phyloP scores from a whole-genome alignment of 2,329 filamentous ascomycete genomes.

The Tolypocladium ovalisporum region DNA sequence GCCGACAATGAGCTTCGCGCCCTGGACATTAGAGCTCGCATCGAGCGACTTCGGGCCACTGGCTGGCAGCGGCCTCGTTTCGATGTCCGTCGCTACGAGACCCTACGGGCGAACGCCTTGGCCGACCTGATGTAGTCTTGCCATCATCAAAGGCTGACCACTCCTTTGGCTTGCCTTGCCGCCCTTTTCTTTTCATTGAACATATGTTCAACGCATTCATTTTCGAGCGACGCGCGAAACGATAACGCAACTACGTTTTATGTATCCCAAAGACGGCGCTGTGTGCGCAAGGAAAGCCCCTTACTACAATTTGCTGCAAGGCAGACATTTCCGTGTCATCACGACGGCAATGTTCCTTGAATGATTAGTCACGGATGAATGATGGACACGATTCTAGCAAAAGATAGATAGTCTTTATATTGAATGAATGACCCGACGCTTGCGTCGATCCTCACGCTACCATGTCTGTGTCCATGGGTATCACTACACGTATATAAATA shows the following conservation, averaged over 20 bases:
- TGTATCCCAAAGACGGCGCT: neutral
- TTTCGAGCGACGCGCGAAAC: neutral
- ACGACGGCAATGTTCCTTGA: neutral
- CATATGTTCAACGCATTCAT: neutral
- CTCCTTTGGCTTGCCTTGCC: neutral
- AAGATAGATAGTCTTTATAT: neutral
- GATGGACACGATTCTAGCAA: neutral
- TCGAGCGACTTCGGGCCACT: conserved; percentile 40
- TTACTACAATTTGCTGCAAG: neutral
- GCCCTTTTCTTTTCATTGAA: neutral
- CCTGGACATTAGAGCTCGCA: conserved; percentile 36
- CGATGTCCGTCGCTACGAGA: conserved; percentile 40
- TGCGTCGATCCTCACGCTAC: neutral
- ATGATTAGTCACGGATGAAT: neutral
- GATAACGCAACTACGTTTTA: neutral
- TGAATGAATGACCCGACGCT: neutral
- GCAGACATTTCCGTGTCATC: neutral
- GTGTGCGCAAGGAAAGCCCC: neutral
- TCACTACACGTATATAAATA: neutral
- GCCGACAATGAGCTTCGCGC: conserved; percentile 23
- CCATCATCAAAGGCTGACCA: neutral
- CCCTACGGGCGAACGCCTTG: conserved; percentile 38
- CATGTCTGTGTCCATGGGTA: neutral
- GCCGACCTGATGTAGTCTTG: conserved; percentile 29
- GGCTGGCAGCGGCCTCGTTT: conserved; percentile 48